Evolutionary conservation across 148 eudicot species (phyloP).

Genomic region (Spergularia bocconei): DNA sequence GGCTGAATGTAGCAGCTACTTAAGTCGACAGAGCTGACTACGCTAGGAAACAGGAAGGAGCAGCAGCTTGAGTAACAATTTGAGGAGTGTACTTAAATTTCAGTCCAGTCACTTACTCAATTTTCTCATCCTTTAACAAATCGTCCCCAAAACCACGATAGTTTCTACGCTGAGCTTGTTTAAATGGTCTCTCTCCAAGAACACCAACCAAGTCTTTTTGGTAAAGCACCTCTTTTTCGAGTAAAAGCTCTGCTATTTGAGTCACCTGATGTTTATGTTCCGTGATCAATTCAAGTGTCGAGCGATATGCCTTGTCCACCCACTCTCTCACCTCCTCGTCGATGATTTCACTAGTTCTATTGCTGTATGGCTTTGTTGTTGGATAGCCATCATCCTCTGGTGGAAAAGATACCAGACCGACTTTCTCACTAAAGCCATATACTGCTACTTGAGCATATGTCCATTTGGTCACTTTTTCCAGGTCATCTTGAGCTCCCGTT

Average conservation of each 20-base stretch:
- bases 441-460: constrained; percentile 88
- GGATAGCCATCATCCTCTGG: constrained; percentile 58
- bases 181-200: constrained; percentile 74
- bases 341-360: constrained; percentile 66
- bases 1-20: no score
- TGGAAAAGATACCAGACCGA: constrained; percentile 84
- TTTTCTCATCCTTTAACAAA: constrained; percentile 35
- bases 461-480: constrained; percentile 87
- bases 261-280: constrained; percentile 74
- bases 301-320: constrained; percentile 70
- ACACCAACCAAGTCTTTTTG: constrained; percentile 70
- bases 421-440: constrained; percentile 83
- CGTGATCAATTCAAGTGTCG: constrained; percentile 52
- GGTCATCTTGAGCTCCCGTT: constrained; percentile 85
- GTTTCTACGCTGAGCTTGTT: constrained; percentile 51
- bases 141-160: constrained; percentile 53
- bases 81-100: no score
- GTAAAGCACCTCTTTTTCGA: constrained; percentile 80
- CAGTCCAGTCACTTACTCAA: no score
- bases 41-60: no score
- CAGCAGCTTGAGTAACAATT: no score
- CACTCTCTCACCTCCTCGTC: constrained; percentile 82
- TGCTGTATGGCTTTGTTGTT: constrained; percentile 80
- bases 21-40: no score
- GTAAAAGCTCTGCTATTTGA: constrained; percentile 69